Evolutionary conservation across 2,329 filamentous ascomycete species (phyloP).

Genomic region (Pestalotiopsis sp.): DNA sequence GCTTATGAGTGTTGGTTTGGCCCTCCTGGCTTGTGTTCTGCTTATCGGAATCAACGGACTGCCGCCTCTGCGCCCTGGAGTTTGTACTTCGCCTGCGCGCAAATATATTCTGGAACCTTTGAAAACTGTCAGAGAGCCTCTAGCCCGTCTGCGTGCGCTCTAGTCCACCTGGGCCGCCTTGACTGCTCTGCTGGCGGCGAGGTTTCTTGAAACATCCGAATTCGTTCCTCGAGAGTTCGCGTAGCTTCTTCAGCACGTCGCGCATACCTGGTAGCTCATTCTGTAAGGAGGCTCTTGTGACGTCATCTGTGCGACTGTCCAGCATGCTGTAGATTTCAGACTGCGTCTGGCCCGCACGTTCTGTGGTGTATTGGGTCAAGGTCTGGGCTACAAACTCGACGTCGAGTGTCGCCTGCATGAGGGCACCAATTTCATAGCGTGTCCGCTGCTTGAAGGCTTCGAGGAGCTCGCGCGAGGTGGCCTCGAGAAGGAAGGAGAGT

Average conservation of each 20-base stretch:
- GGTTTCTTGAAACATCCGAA: constrained; percentile 77
- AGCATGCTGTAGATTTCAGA: constrained; percentile 90
- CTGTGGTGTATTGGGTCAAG: constrained; percentile 83
- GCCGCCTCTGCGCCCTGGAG: not conserved
- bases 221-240: constrained; percentile 80
- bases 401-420: constrained; percentile 97
- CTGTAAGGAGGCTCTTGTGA: constrained; percentile 77
- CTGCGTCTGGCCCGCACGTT: constrained; percentile 78
- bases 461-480: constrained; percentile 77
- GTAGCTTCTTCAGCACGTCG: constrained; percentile 77
- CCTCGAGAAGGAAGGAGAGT: constrained; percentile 82
- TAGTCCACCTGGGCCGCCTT: constrained; percentile 13
- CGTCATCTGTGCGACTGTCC: constrained; percentile 85
- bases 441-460: constrained; percentile 70
- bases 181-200: constrained; percentile 18
- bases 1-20: not conserved
- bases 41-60: not conserved
- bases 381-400: constrained; percentile 97
- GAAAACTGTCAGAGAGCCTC: constrained; percentile 7
- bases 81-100: constrained; percentile 5
- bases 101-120: not conserved
- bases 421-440: constrained; percentile 71
- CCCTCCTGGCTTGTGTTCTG: not conserved
- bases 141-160: constrained; percentile 31
- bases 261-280: constrained; percentile 89